A percentile compares a stretch with the other conserved stretches of the same genome.
Evolutionary conservation across 1,284 basidiomycete species (phyloP).

Genomic region (Pascua sp.): DNA sequence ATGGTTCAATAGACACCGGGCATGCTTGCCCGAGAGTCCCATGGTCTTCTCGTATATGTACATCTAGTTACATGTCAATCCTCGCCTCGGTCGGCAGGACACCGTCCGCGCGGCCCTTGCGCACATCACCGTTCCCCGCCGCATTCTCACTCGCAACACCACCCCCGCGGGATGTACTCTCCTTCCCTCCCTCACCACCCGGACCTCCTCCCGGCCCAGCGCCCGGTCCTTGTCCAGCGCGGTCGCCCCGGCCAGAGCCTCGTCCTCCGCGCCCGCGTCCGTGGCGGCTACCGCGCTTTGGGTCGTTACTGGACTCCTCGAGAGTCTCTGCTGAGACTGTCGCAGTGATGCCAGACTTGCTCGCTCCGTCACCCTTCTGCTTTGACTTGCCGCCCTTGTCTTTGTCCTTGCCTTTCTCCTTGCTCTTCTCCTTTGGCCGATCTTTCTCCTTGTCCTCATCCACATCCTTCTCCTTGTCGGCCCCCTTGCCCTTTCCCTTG

Average conservation of each 20-base stretch:
- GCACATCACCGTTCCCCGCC: slow-evolving; percentile 1
- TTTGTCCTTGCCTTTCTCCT: slow-evolving; percentile 4
- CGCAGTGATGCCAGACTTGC: neutral
- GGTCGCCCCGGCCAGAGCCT: neutral
- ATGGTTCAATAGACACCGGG: neutral
- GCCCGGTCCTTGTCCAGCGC: neutral
- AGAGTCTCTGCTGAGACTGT: no score
- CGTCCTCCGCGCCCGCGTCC: slow-evolving; percentile 6
- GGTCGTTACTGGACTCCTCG: slow-evolving; percentile 5
- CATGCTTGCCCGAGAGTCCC: no score
- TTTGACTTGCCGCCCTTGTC: neutral
- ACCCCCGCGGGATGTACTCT: neutral
- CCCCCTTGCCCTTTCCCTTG: slow-evolving; percentile 13
- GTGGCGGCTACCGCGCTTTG: slow-evolving; percentile 3
- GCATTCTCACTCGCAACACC: neutral
- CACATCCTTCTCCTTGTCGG: slow-evolving; percentile 5
- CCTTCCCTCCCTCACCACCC: neutral
- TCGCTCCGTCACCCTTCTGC: neutral
- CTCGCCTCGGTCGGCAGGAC: slow-evolving; percentile 12
- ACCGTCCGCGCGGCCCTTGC: slow-evolving; percentile 7
- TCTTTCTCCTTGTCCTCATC: slow-evolving; percentile 9
- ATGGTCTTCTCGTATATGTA: neutral
- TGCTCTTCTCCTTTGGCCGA: slow-evolving; percentile 3
- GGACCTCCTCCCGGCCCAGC: neutral
- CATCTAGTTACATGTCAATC: slow-evolving; percentile 16